These are phyloP conservation scores for Xerocomellus chrysenteron DNA, from an alignment of 768 basidiomycete genomes.

Conservation along the genomic window DNA sequence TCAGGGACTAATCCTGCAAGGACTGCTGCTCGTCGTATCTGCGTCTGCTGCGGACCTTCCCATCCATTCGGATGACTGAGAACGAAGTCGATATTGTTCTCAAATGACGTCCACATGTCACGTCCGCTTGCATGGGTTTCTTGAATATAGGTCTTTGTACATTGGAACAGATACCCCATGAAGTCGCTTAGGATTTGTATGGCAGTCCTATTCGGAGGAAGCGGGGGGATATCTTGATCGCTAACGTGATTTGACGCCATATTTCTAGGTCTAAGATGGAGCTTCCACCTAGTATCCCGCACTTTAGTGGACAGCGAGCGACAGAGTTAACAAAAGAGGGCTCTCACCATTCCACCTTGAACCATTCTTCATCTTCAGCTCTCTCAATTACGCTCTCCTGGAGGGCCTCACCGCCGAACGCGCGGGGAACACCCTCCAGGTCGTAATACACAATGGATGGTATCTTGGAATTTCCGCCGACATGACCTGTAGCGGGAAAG, in stretches of 20 bases:
- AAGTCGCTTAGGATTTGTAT: slow-evolving; percentile 50
- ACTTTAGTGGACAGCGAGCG: slow-evolving; percentile 6
- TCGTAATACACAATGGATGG: slow-evolving; percentile 52
- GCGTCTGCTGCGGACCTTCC: slow-evolving; percentile 44
- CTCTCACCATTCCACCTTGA: slow-evolving; percentile 33
- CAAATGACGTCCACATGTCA: slow-evolving; percentile 42
- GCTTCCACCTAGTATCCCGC: slow-evolving; percentile 32
- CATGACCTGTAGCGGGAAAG: slow-evolving; percentile 46
- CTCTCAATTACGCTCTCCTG: slow-evolving; percentile 37
- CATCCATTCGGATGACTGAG: slow-evolving; percentile 50
- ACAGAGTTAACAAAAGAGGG: background rate
- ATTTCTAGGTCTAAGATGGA: slow-evolving; percentile 32
- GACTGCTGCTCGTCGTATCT: slow-evolving; percentile 45
- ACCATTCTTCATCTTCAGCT: slow-evolving; percentile 38
- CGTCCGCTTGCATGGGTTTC: slow-evolving; percentile 45
- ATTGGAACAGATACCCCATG: slow-evolving; percentile 44
- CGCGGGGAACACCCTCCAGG: slow-evolving; percentile 36
- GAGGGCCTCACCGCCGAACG: slow-evolving; percentile 46
- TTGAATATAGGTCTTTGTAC: slow-evolving; percentile 43
- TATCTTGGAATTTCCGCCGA: slow-evolving; percentile 51
- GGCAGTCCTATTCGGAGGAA: slow-evolving; percentile 44
- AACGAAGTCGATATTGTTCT: slow-evolving; percentile 43
- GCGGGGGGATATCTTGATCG: slow-evolving; percentile 35
- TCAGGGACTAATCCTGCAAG: slow-evolving; percentile 41
- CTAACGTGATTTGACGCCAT: slow-evolving; percentile 22